Base-by-base conservation (phyloP, 163 green algal species). In the Scenedesmus sp. region DNA sequence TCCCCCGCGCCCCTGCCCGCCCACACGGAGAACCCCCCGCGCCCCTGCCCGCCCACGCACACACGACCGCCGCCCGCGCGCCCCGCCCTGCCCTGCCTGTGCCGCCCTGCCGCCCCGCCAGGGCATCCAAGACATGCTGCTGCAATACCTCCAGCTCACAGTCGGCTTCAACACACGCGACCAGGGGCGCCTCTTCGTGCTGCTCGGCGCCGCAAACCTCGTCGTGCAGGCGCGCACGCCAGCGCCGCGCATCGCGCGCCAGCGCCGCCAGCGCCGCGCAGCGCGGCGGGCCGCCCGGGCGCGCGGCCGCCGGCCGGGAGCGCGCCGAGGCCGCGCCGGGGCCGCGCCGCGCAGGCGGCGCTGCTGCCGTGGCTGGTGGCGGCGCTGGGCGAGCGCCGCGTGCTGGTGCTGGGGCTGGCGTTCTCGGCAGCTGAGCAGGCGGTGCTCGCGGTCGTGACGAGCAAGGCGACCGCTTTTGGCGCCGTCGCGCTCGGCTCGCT, bases 61-160 rank as follows among this genome's bases (percentile, higher is more conserved):
- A n/a, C n/a, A n/a, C n/a, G n/a, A n/a, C n/a, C n/a, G 15, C 14
- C 47, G 17, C 15, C 15, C 47, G 15, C n/a, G n/a, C n/a, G n/a
- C n/a, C 29, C 22, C 28, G 51, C 22, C 36, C 28, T 26, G 24
- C 13, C 5, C 4, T 29, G 26, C 42, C 34, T 53, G 50, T 54
- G 20, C 4, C 33, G 26, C 45, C 31, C 22, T 36, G 5, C 26
- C 33, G 28, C 24, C n/a, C n/a, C 18, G 51, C 33, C 69, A 77
- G 78, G 89, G 87, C 14, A 47, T 94, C 45, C 75, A 89, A 34
- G 87, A 94, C 67, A 76, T 94, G 70, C 78, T 94, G 36, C 64
- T 89, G 15, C 90, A 94, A 78, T 94, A 94, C 70, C 80, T 94
- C 3, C 86, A 94, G 84, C 65, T 94, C 14, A 90, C 88, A 39